These are phyloP conservation scores for Raphanus sativus DNA, from an alignment of 345 rosid species.

Conservation along the genomic window DNA sequence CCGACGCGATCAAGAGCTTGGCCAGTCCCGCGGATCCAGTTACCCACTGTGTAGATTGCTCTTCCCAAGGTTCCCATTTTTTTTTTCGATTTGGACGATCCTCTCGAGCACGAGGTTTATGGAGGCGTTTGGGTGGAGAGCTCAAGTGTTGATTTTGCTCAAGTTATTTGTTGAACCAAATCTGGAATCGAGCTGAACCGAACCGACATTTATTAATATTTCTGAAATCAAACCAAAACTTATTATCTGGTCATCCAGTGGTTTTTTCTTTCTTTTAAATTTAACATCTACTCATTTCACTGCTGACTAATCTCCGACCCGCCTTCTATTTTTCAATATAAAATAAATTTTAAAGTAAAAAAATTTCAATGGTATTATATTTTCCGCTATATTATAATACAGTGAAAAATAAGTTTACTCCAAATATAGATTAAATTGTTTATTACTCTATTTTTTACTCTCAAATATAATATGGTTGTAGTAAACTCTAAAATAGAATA, in stretches of 20 bases:
- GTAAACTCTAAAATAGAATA: too few species aligned
- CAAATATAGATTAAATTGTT: too few species aligned
- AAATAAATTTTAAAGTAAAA: too few species aligned
- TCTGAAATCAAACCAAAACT: background rate
- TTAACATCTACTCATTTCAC: too few species aligned
- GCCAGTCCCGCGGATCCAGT: constrained; percentile 93
- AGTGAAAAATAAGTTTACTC: too few species aligned
- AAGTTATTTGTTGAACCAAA: background rate
- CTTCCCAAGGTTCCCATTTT: constrained; percentile 90
- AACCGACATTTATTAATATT: background rate
- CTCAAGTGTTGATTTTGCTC: background rate
- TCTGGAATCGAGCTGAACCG: background rate
- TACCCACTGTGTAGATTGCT: constrained; percentile 81
- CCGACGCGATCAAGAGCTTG: constrained; percentile 95
- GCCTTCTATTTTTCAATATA: too few species aligned
- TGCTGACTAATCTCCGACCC: too few species aligned
- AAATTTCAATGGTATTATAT: too few species aligned
- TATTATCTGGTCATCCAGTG: background rate
- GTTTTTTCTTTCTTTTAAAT: too few species aligned
- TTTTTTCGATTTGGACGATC: background rate
- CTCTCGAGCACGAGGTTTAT: constrained; percentile 17
- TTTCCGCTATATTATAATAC: too few species aligned
- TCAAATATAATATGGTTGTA: too few species aligned
- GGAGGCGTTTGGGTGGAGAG: constrained; percentile 21
- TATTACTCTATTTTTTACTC: too few species aligned